These are phyloP conservation scores for Apophysomyces variabilis DNA, from an alignment of 371 early-diverging fungal genomes.

Conservation along the genomic window DNA sequence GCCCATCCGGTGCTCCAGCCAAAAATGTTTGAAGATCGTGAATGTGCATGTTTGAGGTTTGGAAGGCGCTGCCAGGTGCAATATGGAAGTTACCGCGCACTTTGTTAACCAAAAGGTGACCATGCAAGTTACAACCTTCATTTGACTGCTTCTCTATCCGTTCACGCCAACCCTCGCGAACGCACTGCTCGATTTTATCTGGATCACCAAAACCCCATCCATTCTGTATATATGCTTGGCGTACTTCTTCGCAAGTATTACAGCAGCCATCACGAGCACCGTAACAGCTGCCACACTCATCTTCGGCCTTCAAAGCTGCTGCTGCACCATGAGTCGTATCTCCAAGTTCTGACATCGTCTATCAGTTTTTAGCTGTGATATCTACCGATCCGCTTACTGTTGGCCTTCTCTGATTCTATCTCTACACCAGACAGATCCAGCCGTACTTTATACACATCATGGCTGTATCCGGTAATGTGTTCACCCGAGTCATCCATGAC, in stretches of 20 bases:
- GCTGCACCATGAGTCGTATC: constrained; percentile 46
- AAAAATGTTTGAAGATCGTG: constrained; percentile 70
- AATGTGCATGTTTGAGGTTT: constrained; percentile 78
- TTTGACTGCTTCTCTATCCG: constrained; percentile 77
- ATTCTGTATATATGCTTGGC: constrained; percentile 77
- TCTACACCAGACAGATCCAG: constrained; percentile 69
- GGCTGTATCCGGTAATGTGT: constrained; percentile 79
- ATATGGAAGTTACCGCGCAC: constrained; percentile 93
- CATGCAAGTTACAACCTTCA: constrained; percentile 92
- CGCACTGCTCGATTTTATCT: constrained; percentile 89
- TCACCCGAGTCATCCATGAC: constrained; percentile 96
- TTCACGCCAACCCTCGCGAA: constrained; percentile 83
- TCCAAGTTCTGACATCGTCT: constrained; percentile 43
- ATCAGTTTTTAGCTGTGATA: neutral
- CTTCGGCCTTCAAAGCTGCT: constrained; percentile 41
- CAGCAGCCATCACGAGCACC: constrained; percentile 89
- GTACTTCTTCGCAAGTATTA: constrained; percentile 93
- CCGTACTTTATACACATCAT: constrained; percentile 83
- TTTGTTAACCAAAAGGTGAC: constrained; percentile 86
- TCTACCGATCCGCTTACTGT: constrained; percentile 39
- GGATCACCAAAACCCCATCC: constrained; percentile 84
- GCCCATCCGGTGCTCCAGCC: constrained; percentile 49
- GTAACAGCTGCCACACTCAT: constrained; percentile 90
- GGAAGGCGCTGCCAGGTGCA: constrained; percentile 90
- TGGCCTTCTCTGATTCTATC: constrained; percentile 61